Conservation (phyloP, 345 rosid genomes). For the Aquilaria sinensis region DNA sequence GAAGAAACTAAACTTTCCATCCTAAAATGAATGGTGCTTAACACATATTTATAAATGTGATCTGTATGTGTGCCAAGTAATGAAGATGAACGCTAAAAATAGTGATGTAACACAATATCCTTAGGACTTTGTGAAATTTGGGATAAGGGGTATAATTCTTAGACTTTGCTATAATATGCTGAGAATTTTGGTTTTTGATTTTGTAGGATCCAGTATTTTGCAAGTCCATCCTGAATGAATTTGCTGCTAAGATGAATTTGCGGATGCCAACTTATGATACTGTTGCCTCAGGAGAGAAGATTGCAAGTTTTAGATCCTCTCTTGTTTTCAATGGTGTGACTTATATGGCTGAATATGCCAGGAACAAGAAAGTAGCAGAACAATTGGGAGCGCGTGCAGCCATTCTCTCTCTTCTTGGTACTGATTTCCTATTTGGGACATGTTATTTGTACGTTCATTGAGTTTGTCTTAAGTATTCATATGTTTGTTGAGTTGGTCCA, state of each 20-base stretch:
- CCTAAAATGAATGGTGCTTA: no score
- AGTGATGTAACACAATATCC: no score
- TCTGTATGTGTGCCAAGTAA: no score
- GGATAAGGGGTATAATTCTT: no score
- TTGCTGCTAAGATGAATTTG: slow-evolving; percentile 29
- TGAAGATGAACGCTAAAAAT: no score
- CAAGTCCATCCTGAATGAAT: slow-evolving; percentile 45
- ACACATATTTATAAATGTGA: no score
- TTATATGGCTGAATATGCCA: slow-evolving; percentile 23
- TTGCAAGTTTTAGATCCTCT: slow-evolving; percentile 26
- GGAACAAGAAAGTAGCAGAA: slow-evolving; percentile 49
- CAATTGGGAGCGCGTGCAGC: slow-evolving; percentile 40
- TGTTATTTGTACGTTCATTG: no score
- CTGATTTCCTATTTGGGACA: not conserved
- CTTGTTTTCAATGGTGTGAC: slow-evolving; percentile 25
- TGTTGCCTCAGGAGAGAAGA: slow-evolving; percentile 9
- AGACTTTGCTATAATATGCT: not conserved
- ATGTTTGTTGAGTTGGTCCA: not conserved
- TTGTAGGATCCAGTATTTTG: slow-evolving; percentile 30
- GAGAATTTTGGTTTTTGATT: not conserved
- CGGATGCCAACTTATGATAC: slow-evolving; percentile 28
- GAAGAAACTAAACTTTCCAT: no score
- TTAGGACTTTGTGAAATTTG: no score
- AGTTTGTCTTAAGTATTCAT: not conserved
- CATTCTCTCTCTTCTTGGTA: slow-evolving; percentile 35